Conservation (phyloP, 2,329 filamentous ascomycete genomes). For the Fusarium illudens region DNA sequence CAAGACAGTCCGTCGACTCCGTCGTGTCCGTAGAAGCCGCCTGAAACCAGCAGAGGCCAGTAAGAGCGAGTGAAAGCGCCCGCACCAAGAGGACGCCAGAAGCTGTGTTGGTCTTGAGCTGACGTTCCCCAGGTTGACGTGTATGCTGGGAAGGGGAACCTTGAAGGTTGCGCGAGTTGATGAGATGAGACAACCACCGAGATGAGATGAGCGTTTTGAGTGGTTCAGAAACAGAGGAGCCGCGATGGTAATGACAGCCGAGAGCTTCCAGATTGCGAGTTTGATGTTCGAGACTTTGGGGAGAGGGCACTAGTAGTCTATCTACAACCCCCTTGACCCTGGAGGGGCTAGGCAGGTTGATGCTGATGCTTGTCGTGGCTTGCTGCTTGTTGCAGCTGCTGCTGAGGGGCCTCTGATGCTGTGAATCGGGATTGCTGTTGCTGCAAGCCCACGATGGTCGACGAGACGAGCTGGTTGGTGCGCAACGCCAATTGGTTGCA, state of each 20-base stretch:
- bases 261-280: constrained; percentile 1
- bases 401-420: constrained; percentile 2
- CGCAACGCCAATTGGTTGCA: constrained; percentile 23
- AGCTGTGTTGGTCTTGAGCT: neutral
- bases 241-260: neutral
- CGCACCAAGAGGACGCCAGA: neutral
- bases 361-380: neutral
- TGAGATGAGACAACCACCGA: neutral
- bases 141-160: neutral
- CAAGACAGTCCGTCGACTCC: constrained; percentile 14
- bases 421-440: constrained; percentile 13
- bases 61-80: neutral
- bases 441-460: constrained; percentile 22
- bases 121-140: neutral
- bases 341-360: neutral
- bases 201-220: neutral
- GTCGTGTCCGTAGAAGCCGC: constrained; percentile 13
- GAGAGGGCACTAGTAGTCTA: constrained; percentile 20
- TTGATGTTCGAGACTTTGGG: constrained; percentile 4
- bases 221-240: neutral
- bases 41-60: neutral
- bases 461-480: constrained; percentile 30
- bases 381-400: constrained; percentile 8
- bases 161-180: neutral
- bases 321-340: constrained; percentile 15